These are phyloP conservation scores for Halophytophthora polymorphica DNA, from an alignment of 352 stramenopile genomes.

Conservation along the genomic window DNA sequence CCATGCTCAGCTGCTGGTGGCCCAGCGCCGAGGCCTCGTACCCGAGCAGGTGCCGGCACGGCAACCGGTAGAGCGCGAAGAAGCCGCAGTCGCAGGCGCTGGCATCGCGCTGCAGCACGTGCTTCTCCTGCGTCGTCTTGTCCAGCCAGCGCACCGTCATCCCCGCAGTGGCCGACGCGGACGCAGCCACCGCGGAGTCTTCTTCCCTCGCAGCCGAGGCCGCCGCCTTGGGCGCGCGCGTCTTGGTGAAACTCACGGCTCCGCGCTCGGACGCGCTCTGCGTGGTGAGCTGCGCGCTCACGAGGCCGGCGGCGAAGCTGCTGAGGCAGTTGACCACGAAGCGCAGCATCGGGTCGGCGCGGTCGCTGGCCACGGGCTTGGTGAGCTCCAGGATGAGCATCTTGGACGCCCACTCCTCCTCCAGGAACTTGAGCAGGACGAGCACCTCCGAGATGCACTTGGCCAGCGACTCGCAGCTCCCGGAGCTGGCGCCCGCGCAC, in stretches of 20 bases:
- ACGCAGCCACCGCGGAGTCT: conserved; percentile 10
- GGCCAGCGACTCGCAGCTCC: conserved; percentile 24
- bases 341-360: conserved; percentile 49
- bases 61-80: conserved; percentile 59
- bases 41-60: conserved; percentile 72
- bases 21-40: conserved; percentile 66
- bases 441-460: conserved; percentile 64
- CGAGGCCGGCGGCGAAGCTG: conserved; percentile 54
- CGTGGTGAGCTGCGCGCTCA: conserved; percentile 57
- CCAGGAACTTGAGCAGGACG: conserved; percentile 62
- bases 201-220: conserved; percentile 2
- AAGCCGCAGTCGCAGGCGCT: conserved; percentile 69
- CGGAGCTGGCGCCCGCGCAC: not conserved
- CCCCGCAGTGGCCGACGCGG: conserved; percentile 4
- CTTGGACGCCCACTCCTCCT: conserved; percentile 71
- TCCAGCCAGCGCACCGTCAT: conserved; percentile 53
- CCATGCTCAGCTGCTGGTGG: conserved; percentile 64
- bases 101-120: conserved; percentile 54
- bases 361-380: conserved; percentile 60
- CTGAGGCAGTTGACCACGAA: conserved; percentile 73
- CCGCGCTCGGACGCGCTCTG: conserved; percentile 27
- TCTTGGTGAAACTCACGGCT: conserved; percentile 35
- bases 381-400: conserved; percentile 75
- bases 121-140: conserved; percentile 55
- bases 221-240: conserved; percentile 5